Evolutionary conservation across 164 flowering plant genomes (phyloP).

Genomic region (Warburgia ugandensis): DNA sequence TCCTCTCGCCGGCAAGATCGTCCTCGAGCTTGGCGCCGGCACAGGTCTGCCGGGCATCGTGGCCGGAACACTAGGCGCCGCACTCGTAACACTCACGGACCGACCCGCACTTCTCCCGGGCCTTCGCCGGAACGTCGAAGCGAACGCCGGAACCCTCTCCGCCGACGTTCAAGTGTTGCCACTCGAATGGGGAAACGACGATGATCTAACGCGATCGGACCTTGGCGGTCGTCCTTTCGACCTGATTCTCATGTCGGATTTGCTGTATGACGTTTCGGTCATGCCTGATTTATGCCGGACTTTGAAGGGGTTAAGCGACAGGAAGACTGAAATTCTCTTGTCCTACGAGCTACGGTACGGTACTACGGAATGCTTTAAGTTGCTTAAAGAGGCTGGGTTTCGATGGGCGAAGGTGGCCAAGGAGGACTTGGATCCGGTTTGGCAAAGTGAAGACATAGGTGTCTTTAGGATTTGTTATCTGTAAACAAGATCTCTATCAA

Average conservation of each 20-base stretch:
- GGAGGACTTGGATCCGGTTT: constrained; percentile 9
- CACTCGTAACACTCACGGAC: constrained; percentile 12
- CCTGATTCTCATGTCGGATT: constrained; percentile 12
- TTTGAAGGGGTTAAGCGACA: constrained; percentile 5
- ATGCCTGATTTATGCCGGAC: constrained; percentile 6
- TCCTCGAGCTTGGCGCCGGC: constrained; percentile 16
- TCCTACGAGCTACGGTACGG: constrained; percentile 12
- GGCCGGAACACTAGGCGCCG: constrained; percentile 11
- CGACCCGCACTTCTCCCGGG: constrained; percentile 12
- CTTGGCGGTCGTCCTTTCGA: constrained; percentile 11
- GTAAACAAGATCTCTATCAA: too few species aligned
- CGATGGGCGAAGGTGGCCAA: constrained; percentile 10
- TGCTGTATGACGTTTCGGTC: constrained; percentile 8
- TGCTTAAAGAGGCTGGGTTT: too few species aligned
- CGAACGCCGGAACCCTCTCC: constrained; percentile 6
- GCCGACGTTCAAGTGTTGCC: constrained; percentile 8
- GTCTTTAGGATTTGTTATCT: constrained; percentile 6
- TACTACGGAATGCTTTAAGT: constrained; percentile 15
- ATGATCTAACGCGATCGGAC: background rate
- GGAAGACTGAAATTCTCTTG: constrained; percentile 9
- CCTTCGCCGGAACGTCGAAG: constrained; percentile 16
- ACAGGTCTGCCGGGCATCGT: constrained; percentile 14
- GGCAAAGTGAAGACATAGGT: constrained; percentile 17
- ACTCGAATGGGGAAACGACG: constrained; percentile 11
- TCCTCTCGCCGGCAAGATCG: constrained; percentile 7